A percentile compares a stretch with the other conserved stretches of the same genome.
Conservation (phyloP, 1,284 basidiomycete genomes). For the Fomitiporia mediterranea region DNA sequence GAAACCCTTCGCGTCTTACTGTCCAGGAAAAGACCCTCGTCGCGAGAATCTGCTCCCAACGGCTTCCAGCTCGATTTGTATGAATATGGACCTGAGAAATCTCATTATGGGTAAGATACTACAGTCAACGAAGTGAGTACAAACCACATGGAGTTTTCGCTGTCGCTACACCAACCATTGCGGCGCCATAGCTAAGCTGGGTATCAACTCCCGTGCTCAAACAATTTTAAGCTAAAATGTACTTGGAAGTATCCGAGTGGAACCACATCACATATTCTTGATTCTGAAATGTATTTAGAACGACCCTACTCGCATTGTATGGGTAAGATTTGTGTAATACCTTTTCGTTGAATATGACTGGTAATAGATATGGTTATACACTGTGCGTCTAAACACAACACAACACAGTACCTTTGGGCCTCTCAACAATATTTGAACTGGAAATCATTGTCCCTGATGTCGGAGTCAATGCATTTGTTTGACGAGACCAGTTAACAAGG, state of each 20-base stretch:
- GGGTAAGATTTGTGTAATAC: constrained; percentile 26
- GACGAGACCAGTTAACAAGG: constrained; percentile 51
- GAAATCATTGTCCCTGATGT: constrained; percentile 53
- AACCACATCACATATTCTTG: constrained; percentile 70
- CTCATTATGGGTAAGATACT: background rate
- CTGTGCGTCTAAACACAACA: background rate
- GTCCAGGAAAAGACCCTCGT: constrained; percentile 56
- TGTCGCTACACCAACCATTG: constrained; percentile 58
- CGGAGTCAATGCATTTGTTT: constrained; percentile 53
- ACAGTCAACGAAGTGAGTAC: background rate
- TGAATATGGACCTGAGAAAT: constrained; percentile 38
- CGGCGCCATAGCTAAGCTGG: constrained; percentile 50
- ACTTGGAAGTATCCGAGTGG: constrained; percentile 61
- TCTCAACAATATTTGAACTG: constrained; percentile 54
- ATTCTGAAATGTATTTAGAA: constrained; percentile 35
- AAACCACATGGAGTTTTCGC: constrained; percentile 51
- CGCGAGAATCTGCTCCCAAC: constrained; percentile 54
- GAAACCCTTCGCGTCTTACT: constrained; percentile 33
- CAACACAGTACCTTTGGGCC: constrained; percentile 52
- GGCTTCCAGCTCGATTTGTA: constrained; percentile 54
- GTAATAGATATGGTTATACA: background rate
- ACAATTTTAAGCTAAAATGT: constrained; percentile 23
- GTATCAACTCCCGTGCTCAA: constrained; percentile 8
- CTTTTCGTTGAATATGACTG: constrained; percentile 51
- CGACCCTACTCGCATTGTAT: background rate